Percentiles rank a stretch among this genome's conserved stretches.
phyloP scores from a whole-genome alignment of 148 eudicot genomes.

The Amaranthus palmeri region DNA sequence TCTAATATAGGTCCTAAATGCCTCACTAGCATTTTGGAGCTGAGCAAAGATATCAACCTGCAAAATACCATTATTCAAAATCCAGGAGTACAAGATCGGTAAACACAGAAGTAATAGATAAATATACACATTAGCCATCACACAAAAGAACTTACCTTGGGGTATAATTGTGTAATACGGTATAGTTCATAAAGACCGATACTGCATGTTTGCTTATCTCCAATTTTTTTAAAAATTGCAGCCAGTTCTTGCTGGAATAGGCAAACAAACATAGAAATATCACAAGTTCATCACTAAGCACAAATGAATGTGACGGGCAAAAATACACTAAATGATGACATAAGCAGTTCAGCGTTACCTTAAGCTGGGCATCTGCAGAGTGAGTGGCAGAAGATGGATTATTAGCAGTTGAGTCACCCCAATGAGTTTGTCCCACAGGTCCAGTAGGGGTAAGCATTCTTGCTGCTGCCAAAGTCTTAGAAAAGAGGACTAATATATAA shows the following conservation, averaged over 20 bases:
- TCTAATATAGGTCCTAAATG: constrained; percentile 93
- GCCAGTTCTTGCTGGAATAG: constrained; percentile 92
- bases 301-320: not conserved
- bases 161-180: constrained; percentile 87
- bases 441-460: constrained; percentile 95
- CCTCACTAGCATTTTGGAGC: constrained; percentile 97
- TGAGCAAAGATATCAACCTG: constrained; percentile 98
- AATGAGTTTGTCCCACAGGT: constrained; percentile 82
- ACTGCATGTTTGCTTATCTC: constrained; percentile 95
- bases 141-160: constrained; percentile 47
- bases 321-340: not conserved
- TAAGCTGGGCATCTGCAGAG: constrained; percentile 88
- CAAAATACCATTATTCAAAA: not conserved
- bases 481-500: not conserved
- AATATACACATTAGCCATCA: not conserved
- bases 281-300: constrained; percentile 3
- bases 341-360: constrained; percentile 37
- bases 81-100: no score
- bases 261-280: not conserved
- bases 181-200: constrained; percentile 92
- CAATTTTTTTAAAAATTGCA: constrained; percentile 96
- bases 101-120: not conserved
- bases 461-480: constrained; percentile 96
- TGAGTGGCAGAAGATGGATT: constrained; percentile 66
- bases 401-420: constrained; percentile 89